Evolutionary conservation across 306 rosid genomes (phyloP).

Genomic region (Trichosanthes cucumerina): DNA sequence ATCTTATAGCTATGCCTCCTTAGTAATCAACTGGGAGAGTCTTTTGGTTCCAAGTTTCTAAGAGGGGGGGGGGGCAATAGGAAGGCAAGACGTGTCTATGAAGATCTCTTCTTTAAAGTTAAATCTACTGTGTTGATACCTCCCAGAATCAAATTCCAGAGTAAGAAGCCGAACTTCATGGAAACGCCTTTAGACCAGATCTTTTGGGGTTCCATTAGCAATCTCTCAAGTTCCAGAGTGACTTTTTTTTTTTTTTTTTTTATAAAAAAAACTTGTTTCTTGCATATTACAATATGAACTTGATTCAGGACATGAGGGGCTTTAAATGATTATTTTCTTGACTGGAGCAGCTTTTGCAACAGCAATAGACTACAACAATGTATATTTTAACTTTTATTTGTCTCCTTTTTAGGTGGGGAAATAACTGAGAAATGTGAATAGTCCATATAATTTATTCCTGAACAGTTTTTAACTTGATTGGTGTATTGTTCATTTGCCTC

Average conservation of each 20-base stretch:
- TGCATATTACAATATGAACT: too few relatives aligned
- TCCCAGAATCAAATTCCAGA: too few relatives aligned
- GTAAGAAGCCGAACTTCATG: not conserved
- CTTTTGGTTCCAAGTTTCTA: not conserved
- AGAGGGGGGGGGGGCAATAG: not conserved
- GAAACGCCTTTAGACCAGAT: not conserved
- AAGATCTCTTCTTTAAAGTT: too few relatives aligned
- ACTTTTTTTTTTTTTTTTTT: not conserved
- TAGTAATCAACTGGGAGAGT: too few relatives aligned
- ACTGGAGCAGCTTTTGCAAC: not conserved
- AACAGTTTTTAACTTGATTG: not conserved
- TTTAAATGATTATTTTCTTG: not conserved
- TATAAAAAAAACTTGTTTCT: too few relatives aligned
- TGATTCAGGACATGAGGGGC: too few relatives aligned
- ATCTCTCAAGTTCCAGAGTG: not conserved
- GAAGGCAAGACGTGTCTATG: not conserved
- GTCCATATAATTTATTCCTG: not conserved
- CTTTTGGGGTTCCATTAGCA: not conserved
- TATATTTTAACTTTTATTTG: not conserved
- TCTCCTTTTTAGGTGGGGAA: not conserved
- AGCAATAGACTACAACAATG: not conserved
- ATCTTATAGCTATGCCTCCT: too few relatives aligned
- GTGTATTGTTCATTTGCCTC: not conserved
- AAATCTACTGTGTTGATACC: not conserved
- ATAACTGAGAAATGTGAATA: not conserved